A percentile compares a stretch with the other conserved stretches of the same genome.
Evolutionary conservation across 2,329 filamentous ascomycete species (phyloP).

Genomic region (Aspergillus phoenicis): DNA sequence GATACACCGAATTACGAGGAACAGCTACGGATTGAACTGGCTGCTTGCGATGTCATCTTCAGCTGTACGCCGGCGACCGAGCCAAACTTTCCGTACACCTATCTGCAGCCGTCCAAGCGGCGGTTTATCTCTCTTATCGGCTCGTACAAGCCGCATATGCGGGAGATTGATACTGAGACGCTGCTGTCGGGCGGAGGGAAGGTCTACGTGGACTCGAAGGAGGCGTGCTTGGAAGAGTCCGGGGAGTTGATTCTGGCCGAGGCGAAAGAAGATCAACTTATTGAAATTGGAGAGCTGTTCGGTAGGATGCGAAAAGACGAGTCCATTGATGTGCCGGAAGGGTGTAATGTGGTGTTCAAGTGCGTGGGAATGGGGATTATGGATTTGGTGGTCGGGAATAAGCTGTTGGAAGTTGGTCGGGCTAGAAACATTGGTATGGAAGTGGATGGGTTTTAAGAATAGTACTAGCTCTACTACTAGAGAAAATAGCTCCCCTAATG

Average conservation of each 20-base stretch:
- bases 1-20: constrained; percentile 56
- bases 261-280: constrained; percentile 39
- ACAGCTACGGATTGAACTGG: constrained; percentile 33
- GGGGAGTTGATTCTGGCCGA: constrained; percentile 50
- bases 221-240: constrained; percentile 50
- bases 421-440: constrained; percentile 36
- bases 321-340: constrained; percentile 29
- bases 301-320: constrained; percentile 19
- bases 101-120: constrained; percentile 40
- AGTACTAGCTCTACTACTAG: not conserved
- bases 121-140: constrained; percentile 56
- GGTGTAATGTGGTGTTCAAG: constrained; percentile 52
- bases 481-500: not conserved
- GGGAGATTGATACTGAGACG: constrained; percentile 51
- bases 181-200: constrained; percentile 61
- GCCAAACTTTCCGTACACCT: constrained; percentile 46
- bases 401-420: constrained; percentile 41
- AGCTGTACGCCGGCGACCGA: constrained; percentile 52
- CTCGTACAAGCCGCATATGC: constrained; percentile 58
- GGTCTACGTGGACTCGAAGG: constrained; percentile 65
- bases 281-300: constrained; percentile 49
- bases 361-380: constrained; percentile 56
- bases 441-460: constrained; percentile 41
- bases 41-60: constrained; percentile 49
- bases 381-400: constrained; percentile 51